Evolutionary conservation across 2,329 filamentous ascomycete genomes (phyloP).

Genomic region (Nothophoma quercina): DNA sequence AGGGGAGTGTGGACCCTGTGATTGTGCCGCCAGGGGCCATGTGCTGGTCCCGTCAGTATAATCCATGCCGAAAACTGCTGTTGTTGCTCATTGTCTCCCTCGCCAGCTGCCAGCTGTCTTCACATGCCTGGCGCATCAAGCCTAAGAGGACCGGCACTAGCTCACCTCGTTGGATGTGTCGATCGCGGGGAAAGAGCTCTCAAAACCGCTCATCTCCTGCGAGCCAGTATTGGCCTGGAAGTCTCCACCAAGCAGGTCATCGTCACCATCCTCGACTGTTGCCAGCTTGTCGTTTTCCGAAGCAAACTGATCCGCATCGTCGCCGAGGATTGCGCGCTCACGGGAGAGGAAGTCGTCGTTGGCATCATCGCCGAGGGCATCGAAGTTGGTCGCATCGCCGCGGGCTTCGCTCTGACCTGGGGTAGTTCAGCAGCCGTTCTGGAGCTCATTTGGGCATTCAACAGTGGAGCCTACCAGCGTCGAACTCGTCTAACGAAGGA

Average conservation of each 20-base stretch:
- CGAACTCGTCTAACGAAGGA: conserved; percentile 61
- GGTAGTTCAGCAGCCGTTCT: conserved; percentile 30
- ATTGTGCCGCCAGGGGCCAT: conserved; percentile 80
- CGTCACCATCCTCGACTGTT: conserved; percentile 69
- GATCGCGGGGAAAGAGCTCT: conserved; percentile 90
- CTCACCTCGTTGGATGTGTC: conserved; percentile 74
- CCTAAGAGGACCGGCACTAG: neutral
- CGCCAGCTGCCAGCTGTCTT: conserved; percentile 7
- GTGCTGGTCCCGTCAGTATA: conserved; percentile 57
- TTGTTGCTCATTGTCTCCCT: neutral
- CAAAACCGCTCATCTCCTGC: conserved; percentile 70
- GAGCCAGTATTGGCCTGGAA: conserved; percentile 50
- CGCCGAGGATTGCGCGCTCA: conserved; percentile 88
- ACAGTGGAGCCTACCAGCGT: conserved; percentile 54
- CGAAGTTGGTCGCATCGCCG: conserved; percentile 55
- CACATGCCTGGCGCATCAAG: conserved; percentile 4
- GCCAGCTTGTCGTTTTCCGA: conserved; percentile 74
- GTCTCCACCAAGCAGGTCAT: conserved; percentile 74
- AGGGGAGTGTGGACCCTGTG: conserved; percentile 71
- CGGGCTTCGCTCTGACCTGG: conserved; percentile 73
- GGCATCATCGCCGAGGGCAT: conserved; percentile 64
- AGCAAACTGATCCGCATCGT: conserved; percentile 90
- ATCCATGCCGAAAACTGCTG: neutral
- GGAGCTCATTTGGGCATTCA: conserved; percentile 29
- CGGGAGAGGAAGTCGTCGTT: conserved; percentile 88